phyloP scores from a whole-genome alignment of 2,329 filamentous ascomycete genomes.

The Akanthomyces dipterigenus region DNA sequence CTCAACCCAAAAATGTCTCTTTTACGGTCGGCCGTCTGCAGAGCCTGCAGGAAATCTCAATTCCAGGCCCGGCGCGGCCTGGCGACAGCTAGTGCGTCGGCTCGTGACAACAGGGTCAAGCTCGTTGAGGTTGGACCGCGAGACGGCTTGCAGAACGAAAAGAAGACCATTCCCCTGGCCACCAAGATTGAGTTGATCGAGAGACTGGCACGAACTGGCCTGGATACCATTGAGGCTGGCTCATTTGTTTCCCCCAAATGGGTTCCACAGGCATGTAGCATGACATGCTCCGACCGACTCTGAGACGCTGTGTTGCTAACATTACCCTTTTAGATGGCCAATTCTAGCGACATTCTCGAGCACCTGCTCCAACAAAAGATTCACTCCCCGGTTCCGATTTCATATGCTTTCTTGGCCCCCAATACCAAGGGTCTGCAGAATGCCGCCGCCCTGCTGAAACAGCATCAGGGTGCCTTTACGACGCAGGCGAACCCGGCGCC shows the following conservation, averaged over 20 bases:
- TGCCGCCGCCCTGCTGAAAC: conserved; percentile 47
- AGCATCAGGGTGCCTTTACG: conserved; percentile 42
- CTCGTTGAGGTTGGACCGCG: conserved; percentile 80
- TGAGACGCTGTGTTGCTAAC: conserved; percentile 12
- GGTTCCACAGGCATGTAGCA: conserved; percentile 64
- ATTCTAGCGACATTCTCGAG: conserved; percentile 67
- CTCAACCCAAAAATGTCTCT: conserved; percentile 25
- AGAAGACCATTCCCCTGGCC: conserved; percentile 58
- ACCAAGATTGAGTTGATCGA: conserved; percentile 75
- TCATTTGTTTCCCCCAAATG: conserved; percentile 80
- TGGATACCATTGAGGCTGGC: conserved; percentile 71
- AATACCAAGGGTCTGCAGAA: conserved; percentile 67
- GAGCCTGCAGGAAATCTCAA: conserved; percentile 31
- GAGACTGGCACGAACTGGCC: conserved; percentile 59
- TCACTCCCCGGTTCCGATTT: conserved; percentile 48
- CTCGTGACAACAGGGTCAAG: conserved; percentile 41
- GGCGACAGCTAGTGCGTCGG: conserved; percentile 31
- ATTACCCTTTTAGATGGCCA: conserved; percentile 56
- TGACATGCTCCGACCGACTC: neutral
- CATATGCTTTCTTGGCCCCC: conserved; percentile 75
- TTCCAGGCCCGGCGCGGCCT: conserved; percentile 28
- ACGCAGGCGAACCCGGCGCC: conserved; percentile 41
- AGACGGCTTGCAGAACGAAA: conserved; percentile 85
- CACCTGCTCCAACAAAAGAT: conserved; percentile 56
- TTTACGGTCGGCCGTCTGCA: conserved; percentile 31